Base-by-base conservation (phyloP, 768 basidiomycete genomes). In the Strobilomyces confusus region DNA sequence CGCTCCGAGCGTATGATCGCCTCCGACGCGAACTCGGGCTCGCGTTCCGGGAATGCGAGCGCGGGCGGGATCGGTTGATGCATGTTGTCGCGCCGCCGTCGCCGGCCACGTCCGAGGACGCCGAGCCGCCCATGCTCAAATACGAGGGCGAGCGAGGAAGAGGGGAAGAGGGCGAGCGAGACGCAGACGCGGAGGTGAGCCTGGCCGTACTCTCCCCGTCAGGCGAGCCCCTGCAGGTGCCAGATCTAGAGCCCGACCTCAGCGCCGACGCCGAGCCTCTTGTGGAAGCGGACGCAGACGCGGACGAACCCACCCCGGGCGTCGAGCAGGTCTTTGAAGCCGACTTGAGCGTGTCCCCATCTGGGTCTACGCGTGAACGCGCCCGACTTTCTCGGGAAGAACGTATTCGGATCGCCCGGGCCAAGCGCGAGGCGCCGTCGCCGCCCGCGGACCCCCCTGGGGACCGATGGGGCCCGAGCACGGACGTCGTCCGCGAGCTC, bases 251-350 rank as follows among this genome's bases (percentile, higher is more conserved):
- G 0, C 33, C 23, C 2, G 44, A 34, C 2, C 11, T 17, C 26
- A 26, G 26, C 26, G 26, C 26, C 26, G 26, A 26, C 26, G 26
- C 26, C 26, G 26, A 26, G 5, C 26, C 26, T 26, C 26, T 8
- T 4, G 26, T 8, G 26, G 26, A 26, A n/a, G n/a, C n/a, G 6
- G 45, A 25, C 36, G 20, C 17, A 3, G 38, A 17, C 12, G 14
- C 9, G 19, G 14, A n/a, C 23, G 4, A 85, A 87, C 57, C 74
- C 6, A 79, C 77, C 15, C 80, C 76, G 0, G 89, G 88, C 14
- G 78, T 82, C 46, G 90, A 92, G 62, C 88, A 90, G 63, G 88
- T 93, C n/a, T 93, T 84, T 58, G 90, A 92, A 63, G 82, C 80
- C 1, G 87, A 89, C 5, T 58, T 68, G 38, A 75, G n/a, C n/a